Evolutionary conservation across 768 basidiomycete genomes (phyloP), one percentile per base, ranked within the genome.

Genomic region (Kwoniella dendrophila): DNA sequence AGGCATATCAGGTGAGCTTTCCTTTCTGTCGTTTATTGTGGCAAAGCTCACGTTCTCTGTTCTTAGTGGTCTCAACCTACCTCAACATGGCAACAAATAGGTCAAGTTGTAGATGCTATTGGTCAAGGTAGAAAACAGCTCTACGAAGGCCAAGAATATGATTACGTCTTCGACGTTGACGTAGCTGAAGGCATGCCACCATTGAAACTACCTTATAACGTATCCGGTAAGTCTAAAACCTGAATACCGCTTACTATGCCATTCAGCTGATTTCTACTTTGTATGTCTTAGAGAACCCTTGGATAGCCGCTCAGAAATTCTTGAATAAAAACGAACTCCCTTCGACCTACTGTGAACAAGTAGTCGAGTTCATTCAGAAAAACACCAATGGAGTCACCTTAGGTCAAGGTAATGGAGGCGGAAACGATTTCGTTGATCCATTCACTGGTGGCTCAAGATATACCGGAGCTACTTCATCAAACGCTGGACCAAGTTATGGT

Each of bases 151-250:
- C 88, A 88, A 74, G 95, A 98, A 80, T 99, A 94, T 74, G 96
- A 99, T 80, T 96, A 96, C 72, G 95, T 99, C n/a, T 97, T 98
- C 72, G 94, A 96, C 73, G 94, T 99, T 34, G 96, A 98, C 72
- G 88, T 97, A 27, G 85, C 91, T 72, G 95, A 96, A 62, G 94
- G 93, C 2, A 86, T 86, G 16, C 94, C 95, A 11, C 88, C 94
- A 6, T 82, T 98, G 66, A 98, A 97, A 74, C 83, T 99, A 22
- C 95, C 95, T 0, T 98, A 90, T 78, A 97, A 98, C 76, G 86
- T 85, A 26, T 84, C 86, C 45, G 94, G 93, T 90, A 64, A 58
- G 84, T 76, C 38, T 40, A 26, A 22, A 16, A 40, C 24, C 10
- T 14, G 40, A 27, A 20, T 32, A 20, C 43, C 22, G 38, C 10